Base-by-base conservation (phyloP, 257 asterid genomes). In the Nicotiana otophora region DNA sequence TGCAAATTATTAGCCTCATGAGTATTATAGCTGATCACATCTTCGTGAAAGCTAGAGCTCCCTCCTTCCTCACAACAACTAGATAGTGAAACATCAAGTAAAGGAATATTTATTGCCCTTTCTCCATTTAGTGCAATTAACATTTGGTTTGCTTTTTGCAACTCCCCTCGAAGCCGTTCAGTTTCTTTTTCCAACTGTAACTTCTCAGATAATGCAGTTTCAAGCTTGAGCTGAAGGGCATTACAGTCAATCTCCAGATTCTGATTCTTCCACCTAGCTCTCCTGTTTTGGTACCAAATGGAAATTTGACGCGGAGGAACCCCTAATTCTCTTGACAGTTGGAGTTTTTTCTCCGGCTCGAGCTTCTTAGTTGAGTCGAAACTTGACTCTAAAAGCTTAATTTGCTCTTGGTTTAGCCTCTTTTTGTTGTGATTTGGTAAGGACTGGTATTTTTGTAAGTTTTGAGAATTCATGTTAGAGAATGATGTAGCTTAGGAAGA, bases 231-330 rank as follows among this genome's bases (percentile, higher is more conserved):
- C 83, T 94, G 97, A 23, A 94, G 88, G n/a, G 94, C 87, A 68
- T 88, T 85, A 82, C 86, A 84, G 86, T 92, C 97, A 1, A 91
- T 81, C 30, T 95, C 98, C 17, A 95, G 88, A 78, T 85, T 90
- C 90, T 95, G 98, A 54, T 83, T 94, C 91, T 90, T 94, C 99
- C 98, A 94, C 0, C 99, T 85, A 3, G 99, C 97, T 17, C 97
- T 75, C 88, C 90, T 92, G 92, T 95, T 95, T 82, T 95, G 99
- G 77, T 94, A 74, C 99, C 99, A 94, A 5, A 95, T 92, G 3
- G 99, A 97, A 30, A 95, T 87, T 83, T 95, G 98, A 6, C 98
- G 81, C 0, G 99, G 96, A 0, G 97, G 97, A 7, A 94, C 89
- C 46, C 96, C 93, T 12, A 95, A 88, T 80, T 94, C 91, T 10